phyloP scores from a whole-genome alignment of 202 grass and related monocot genomes.

The Bolboschoenoplectus hybrid region DNA sequence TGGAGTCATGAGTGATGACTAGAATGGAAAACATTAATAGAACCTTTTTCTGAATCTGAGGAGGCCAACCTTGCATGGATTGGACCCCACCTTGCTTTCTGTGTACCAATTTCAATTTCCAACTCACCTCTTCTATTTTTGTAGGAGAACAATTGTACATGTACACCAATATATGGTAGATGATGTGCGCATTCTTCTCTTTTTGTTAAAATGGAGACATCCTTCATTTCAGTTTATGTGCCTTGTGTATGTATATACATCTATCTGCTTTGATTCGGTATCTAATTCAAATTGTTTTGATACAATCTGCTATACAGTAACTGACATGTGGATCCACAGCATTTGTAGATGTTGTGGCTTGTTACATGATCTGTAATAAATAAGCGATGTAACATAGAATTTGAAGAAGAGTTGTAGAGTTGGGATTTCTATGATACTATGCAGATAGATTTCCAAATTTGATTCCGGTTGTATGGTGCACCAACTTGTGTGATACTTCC shows the following conservation, averaged over 20 bases:
- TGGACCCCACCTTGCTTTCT: constrained; percentile 24
- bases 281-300: background rate
- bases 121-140: constrained; percentile 27
- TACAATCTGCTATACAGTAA: background rate
- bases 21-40: constrained; percentile 34
- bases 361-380: background rate
- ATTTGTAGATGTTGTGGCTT: background rate
- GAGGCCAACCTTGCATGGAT: background rate
- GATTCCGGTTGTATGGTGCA: background rate
- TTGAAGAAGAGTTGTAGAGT: background rate
- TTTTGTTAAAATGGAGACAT: background rate
- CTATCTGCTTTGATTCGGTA: background rate
- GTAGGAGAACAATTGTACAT: background rate
- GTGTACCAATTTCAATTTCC: constrained; percentile 25
- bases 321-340: background rate
- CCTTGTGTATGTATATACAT: background rate
- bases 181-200: background rate
- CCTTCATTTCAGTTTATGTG: background rate
- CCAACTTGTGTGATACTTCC: constrained; percentile 1
- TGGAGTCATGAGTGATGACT: background rate
- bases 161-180: background rate
- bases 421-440: background rate
- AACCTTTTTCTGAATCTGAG: constrained; percentile 36
- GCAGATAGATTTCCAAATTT: constrained; percentile 15
- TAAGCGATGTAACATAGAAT: background rate